These are phyloP conservation scores for Neoboletus magnificus DNA, from an alignment of 768 basidiomycete species.

Conservation along the genomic window DNA sequence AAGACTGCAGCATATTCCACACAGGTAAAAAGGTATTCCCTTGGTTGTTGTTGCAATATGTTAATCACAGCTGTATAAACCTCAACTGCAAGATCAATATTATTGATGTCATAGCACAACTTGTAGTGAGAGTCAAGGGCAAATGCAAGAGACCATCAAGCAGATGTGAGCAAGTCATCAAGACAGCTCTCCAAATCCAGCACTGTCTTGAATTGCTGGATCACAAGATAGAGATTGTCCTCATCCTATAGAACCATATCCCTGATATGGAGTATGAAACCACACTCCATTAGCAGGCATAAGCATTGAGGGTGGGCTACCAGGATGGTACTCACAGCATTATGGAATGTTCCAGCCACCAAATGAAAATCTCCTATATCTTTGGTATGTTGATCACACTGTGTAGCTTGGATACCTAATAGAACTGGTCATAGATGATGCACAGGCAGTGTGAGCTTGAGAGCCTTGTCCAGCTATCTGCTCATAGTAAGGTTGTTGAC, in stretches of 20 bases:
- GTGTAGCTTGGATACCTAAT: background rate
- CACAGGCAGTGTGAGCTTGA: background rate
- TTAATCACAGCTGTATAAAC: conserved; percentile 12
- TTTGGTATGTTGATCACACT: conserved; percentile 9
- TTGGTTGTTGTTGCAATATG: background rate
- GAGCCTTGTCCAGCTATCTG: conserved; percentile 8
- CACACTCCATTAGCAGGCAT: conserved; percentile 17
- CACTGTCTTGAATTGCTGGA: conserved; percentile 5
- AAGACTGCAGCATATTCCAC: conserved; percentile 8
- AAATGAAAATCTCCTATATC: conserved; percentile 14
- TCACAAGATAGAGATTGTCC: conserved; percentile 23
- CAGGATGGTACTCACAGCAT: conserved; percentile 4
- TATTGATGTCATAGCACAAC: conserved; percentile 8
- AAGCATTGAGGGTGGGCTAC: conserved; percentile 10
- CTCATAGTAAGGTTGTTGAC: background rate
- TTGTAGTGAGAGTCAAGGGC: conserved; percentile 11
- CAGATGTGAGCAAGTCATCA: background rate
- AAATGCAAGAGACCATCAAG: conserved; percentile 2
- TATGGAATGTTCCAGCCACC: conserved; percentile 1
- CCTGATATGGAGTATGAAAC: conserved; percentile 10
- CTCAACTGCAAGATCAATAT: conserved; percentile 10
- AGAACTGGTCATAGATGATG: conserved; percentile 9
- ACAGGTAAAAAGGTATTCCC: conserved; percentile 2
- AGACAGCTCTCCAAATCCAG: conserved; percentile 3
- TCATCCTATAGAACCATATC: conserved; percentile 11